Percentiles rank a stretch among this genome's conserved stretches.
Conservation (phyloP, 2,329 filamentous ascomycete species). For the Diplocarpon rosae region DNA sequence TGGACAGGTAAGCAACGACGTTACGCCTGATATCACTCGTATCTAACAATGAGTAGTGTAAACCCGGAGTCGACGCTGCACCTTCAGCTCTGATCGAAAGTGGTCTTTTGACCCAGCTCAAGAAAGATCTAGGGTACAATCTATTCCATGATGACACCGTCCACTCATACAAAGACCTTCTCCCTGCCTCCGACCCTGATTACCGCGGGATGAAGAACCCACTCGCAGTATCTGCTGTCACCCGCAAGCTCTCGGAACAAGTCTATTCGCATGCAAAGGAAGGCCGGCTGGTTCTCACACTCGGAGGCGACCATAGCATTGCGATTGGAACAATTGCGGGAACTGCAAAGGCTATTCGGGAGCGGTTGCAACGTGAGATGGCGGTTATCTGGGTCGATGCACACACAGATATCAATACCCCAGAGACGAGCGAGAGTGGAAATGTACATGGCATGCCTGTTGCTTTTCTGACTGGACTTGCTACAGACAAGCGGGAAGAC, state of each 20-base stretch:
- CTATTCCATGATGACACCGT: constrained; percentile 75
- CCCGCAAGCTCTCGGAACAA: constrained; percentile 65
- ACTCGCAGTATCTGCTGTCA: constrained; percentile 74
- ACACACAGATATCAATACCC: constrained; percentile 95
- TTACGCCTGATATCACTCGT: constrained; percentile 3
- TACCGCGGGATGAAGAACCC: constrained; percentile 94
- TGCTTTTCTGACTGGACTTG: constrained; percentile 78
- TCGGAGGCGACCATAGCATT: constrained; percentile 93
- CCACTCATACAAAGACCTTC: constrained; percentile 68
- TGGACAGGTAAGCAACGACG: constrained; percentile 59
- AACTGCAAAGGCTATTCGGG: constrained; percentile 73
- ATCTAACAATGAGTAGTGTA: constrained; percentile 47
- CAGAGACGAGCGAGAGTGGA: constrained; percentile 77
- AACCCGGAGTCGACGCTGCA: constrained; percentile 82
- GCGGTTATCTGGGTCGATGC: constrained; percentile 99
- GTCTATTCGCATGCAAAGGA: constrained; percentile 77
- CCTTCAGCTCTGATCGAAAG: constrained; percentile 81
- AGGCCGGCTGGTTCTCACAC: constrained; percentile 80
- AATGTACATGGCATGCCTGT: constrained; percentile 99
- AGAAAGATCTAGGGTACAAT: constrained; percentile 77
- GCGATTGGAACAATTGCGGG: constrained; percentile 90
- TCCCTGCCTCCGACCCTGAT: constrained; percentile 61
- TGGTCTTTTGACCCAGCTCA: constrained; percentile 74
- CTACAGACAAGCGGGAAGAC: constrained; percentile 62
- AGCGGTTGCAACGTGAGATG: constrained; percentile 71